These are phyloP conservation scores for Penicillium decumbens DNA, from an alignment of 2,329 filamentous ascomycete genomes.

Conservation along the genomic window DNA sequence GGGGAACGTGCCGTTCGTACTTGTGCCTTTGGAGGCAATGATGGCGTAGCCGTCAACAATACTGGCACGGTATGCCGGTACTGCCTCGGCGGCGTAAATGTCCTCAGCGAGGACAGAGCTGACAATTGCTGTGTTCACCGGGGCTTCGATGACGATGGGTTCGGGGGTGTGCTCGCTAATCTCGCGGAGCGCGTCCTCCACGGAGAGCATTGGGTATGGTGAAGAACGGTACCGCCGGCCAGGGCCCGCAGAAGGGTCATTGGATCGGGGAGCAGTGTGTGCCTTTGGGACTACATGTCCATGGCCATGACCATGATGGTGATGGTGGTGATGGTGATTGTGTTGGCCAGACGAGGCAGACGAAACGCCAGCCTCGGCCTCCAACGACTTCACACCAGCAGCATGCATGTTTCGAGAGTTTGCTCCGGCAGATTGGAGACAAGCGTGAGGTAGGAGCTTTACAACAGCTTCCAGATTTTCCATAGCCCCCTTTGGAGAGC, in stretches of 20 bases:
- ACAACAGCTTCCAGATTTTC: slow-evolving; percentile 88
- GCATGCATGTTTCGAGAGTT: slow-evolving; percentile 75
- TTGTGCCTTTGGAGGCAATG: slow-evolving; percentile 53
- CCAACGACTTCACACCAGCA: slow-evolving; percentile 77
- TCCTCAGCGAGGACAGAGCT: slow-evolving; percentile 79
- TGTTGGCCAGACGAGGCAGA: slow-evolving; percentile 11
- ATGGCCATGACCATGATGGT: slow-evolving; percentile 58
- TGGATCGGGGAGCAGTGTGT: slow-evolving; percentile 63
- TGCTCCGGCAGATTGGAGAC: slow-evolving; percentile 75
- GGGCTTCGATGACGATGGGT: slow-evolving; percentile 53
- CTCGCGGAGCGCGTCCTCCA: slow-evolving; percentile 70
- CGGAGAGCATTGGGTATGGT: slow-evolving; percentile 86
- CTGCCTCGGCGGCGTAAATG: slow-evolving; percentile 71
- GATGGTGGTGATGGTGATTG: slow-evolving; percentile 37
- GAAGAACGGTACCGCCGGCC: slow-evolving; percentile 74
- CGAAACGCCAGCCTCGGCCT: slow-evolving; percentile 69
- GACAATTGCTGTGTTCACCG: slow-evolving; percentile 63
- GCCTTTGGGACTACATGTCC: slow-evolving; percentile 61
- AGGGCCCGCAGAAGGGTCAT: slow-evolving; percentile 56
- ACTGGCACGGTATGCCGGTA: slow-evolving; percentile 90
- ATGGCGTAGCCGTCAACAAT: slow-evolving; percentile 97
- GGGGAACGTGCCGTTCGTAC: slow-evolving; percentile 74
- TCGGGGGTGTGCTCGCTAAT: slow-evolving; percentile 70
- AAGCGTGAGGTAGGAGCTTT: slow-evolving; percentile 92
- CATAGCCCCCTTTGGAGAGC: slow-evolving; percentile 89